These are phyloP conservation scores for Penstemon newberryi DNA, from an alignment of 257 asterid species.

Conservation along the genomic window DNA sequence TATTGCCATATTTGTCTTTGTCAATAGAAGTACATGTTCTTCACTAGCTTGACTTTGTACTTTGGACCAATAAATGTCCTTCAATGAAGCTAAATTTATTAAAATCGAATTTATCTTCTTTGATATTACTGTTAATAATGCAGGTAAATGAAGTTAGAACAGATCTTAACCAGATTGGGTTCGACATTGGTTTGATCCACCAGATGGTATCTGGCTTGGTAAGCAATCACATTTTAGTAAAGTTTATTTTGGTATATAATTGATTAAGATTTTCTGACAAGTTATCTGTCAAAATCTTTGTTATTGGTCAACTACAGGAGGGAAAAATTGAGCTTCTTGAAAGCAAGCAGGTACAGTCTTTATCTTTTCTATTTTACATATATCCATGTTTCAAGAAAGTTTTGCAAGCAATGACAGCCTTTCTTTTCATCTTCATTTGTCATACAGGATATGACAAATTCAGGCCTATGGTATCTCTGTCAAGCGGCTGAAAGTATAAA, in stretches of 20 bases:
- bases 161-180: constrained; percentile 71
- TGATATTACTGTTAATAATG: constrained; percentile 27
- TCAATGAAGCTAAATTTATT: constrained; percentile 6
- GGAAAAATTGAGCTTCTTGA: constrained; percentile 77
- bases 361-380: background rate
- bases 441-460: constrained; percentile 69
- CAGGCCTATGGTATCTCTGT: constrained; percentile 81
- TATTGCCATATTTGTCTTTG: background rate
- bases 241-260: constrained; percentile 3
- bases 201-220: constrained; percentile 80
- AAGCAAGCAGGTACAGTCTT: constrained; percentile 64
- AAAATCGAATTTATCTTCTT: constrained; percentile 13
- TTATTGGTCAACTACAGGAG: constrained; percentile 50
- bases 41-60: constrained; percentile 4
- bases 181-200: constrained; percentile 57
- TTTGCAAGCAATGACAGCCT: constrained; percentile 19
- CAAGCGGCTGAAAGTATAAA: constrained; percentile 62
- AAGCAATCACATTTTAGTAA: constrained; percentile 28
- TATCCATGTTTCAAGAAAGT: background rate
- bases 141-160: constrained; percentile 69
- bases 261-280: background rate
- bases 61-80: constrained; percentile 20
- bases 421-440: constrained; percentile 3
- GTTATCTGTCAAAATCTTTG: constrained; percentile 23
- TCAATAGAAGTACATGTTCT: background rate